Evolutionary conservation across 305 asterid species (phyloP).

Genomic region (Rubia tinctorum): DNA sequence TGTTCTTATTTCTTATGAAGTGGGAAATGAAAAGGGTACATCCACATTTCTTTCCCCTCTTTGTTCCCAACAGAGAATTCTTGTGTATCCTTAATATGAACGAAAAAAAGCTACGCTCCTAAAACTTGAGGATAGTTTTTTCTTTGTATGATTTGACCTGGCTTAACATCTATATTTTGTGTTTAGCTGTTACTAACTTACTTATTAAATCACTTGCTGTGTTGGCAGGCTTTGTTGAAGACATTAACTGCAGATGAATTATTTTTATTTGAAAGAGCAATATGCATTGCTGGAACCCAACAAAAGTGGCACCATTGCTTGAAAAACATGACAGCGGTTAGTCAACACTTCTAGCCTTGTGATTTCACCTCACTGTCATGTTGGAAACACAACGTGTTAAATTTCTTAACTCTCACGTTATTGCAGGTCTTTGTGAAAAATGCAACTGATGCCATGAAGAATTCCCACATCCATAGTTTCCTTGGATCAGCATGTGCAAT

Average conservation of each 20-base stretch:
- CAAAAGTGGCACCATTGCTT: slow-evolving; percentile 46
- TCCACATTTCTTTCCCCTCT: neutral
- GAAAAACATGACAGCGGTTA: slow-evolving; percentile 47
- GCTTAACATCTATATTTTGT: neutral
- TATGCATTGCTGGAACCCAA: slow-evolving; percentile 39
- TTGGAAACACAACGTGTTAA: neutral
- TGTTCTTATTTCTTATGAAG: no score
- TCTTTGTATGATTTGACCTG: neutral
- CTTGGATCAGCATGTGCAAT: slow-evolving; percentile 60
- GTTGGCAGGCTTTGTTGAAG: slow-evolving; percentile 46
- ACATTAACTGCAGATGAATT: slow-evolving; percentile 46
- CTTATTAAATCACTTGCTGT: neutral
- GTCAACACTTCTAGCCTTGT: slow-evolving; percentile 18
- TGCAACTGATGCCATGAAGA: slow-evolving; percentile 92
- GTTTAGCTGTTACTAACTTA: neutral
- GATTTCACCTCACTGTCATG: neutral
- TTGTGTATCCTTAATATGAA: neutral
- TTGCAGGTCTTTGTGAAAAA: slow-evolving; percentile 70
- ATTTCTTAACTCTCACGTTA: slow-evolving; percentile 15
- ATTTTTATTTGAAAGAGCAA: slow-evolving; percentile 47
- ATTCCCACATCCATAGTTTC: slow-evolving; percentile 72
- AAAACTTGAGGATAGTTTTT: neutral
- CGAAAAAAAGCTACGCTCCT: neutral
- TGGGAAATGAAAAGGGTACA: no score
- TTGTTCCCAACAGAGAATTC: neutral